Evolutionary conservation across 495 filamentous ascomycete genomes (phyloP).

Genomic region (Hypoxylon cercidicola): DNA sequence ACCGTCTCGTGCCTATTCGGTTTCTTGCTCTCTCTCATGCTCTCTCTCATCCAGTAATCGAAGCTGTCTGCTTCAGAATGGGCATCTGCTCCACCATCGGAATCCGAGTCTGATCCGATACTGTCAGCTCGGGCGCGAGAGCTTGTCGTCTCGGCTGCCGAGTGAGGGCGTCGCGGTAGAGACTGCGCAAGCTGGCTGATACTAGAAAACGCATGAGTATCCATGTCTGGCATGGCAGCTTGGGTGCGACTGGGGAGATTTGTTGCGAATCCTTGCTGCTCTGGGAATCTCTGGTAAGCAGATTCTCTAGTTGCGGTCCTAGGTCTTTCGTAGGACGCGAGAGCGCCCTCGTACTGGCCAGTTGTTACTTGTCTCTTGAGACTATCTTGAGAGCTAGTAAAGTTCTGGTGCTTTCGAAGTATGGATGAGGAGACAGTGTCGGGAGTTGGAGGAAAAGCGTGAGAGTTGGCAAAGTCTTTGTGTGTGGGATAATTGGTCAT

Average conservation of each 20-base stretch:
- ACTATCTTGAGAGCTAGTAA: constrained; percentile 43
- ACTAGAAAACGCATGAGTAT: constrained; percentile 30
- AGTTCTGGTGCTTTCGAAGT: constrained; percentile 47
- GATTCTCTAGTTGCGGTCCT: constrained; percentile 11
- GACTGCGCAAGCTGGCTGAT: constrained; percentile 39
- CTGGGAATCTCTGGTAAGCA: constrained; percentile 12
- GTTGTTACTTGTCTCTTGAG: constrained; percentile 24
- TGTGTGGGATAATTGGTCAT: constrained; percentile 48
- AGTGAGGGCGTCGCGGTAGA: constrained; percentile 44
- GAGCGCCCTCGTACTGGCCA: constrained; percentile 8
- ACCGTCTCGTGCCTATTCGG: constrained; percentile 42
- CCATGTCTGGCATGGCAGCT: constrained; percentile 10
- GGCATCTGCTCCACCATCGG: constrained; percentile 46
- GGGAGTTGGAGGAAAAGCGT: constrained; percentile 62
- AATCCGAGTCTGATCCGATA: constrained; percentile 49
- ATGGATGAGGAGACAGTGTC: constrained; percentile 65
- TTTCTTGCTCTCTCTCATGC: constrained; percentile 51
- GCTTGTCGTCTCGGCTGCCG: constrained; percentile 45
- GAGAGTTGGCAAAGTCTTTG: constrained; percentile 42
- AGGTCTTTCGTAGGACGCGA: constrained; percentile 16
- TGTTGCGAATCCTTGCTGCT: constrained; percentile 41
- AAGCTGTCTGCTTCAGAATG: constrained; percentile 51
- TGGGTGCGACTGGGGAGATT: constrained; percentile 43
- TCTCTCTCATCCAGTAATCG: constrained; percentile 56
- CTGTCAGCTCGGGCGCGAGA: constrained; percentile 50